phyloP scores from a whole-genome alignment of 192 early-diverging fungal genomes.

The Chytriomyces confervae region DNA sequence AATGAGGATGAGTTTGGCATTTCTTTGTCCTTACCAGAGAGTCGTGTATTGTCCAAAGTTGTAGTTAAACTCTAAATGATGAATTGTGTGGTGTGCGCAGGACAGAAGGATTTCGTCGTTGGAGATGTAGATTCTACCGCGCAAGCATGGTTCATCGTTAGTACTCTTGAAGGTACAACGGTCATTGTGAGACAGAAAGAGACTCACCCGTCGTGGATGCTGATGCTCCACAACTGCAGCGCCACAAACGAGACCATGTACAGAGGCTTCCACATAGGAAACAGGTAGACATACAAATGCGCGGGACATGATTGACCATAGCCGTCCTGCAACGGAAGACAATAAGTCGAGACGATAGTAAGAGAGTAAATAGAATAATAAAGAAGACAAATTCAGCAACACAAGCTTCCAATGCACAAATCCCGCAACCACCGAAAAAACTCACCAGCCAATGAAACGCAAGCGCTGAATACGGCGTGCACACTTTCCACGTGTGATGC shows the following conservation, averaged over 20 bases:
- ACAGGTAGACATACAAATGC: constrained; percentile 87
- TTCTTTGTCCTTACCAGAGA: constrained; percentile 70
- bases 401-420: background rate
- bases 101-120: constrained; percentile 41
- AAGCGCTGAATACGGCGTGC: constrained; percentile 92
- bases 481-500: constrained; percentile 90
- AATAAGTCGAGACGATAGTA: background rate
- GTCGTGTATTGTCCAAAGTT: constrained; percentile 99
- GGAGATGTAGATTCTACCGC: constrained; percentile 30
- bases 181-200: background rate
- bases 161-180: background rate
- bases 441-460: constrained; percentile 87
- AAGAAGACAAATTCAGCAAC: constrained; percentile 16
- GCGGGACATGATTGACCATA: constrained; percentile 95
- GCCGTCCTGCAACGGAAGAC: constrained; percentile 68
- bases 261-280: constrained; percentile 91
- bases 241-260: constrained; percentile 85
- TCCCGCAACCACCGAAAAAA: constrained; percentile 21
- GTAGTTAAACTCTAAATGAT: constrained; percentile 99
- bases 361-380: background rate
- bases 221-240: constrained; percentile 95
- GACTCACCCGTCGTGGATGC: constrained; percentile 91
- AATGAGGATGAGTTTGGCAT: constrained; percentile 52
- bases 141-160: background rate
- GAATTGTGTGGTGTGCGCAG: constrained; percentile 95